A percentile compares a stretch with the other conserved stretches of the same genome.
Evolutionary conservation across 2,329 filamentous ascomycete species (phyloP).

Genomic region (Fusarium avenaceum): DNA sequence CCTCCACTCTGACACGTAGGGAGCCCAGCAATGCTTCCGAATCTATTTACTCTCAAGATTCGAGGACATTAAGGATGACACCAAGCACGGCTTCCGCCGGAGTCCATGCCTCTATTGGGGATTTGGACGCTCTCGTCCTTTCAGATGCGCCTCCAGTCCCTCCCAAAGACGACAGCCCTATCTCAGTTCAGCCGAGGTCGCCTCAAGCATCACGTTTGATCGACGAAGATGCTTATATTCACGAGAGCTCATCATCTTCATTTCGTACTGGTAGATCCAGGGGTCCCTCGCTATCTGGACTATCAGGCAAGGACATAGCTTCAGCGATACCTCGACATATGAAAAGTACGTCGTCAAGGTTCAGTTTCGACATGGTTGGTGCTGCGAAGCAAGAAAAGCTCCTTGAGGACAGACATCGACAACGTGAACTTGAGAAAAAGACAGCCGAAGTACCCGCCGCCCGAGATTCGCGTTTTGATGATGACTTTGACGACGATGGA

Average conservation of each 20-base stretch:
- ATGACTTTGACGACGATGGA: conserved; percentile 72
- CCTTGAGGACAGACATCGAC: conserved; percentile 79
- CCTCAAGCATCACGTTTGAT: conserved; percentile 44
- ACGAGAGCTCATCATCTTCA: conserved; percentile 45
- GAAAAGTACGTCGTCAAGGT: conserved; percentile 83
- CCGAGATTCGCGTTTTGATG: conserved; percentile 69
- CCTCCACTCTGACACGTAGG: conserved; percentile 46
- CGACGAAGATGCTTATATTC: conserved; percentile 36
- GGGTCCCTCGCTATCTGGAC: conserved; percentile 65
- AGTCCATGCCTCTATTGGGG: conserved; percentile 27
- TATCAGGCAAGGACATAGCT: conserved; percentile 60
- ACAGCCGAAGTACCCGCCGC: conserved; percentile 55
- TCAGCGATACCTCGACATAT: conserved; percentile 72
- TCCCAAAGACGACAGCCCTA: conserved; percentile 54
- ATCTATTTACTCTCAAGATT: conserved; percentile 49
- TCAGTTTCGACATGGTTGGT: conserved; percentile 85
- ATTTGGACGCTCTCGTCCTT: conserved; percentile 10
- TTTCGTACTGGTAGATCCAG: conserved; percentile 60
- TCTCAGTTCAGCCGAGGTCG: conserved; percentile 43
- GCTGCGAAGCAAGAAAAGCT: conserved; percentile 76
- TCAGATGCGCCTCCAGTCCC: conserved; percentile 55
- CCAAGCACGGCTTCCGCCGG: conserved; percentile 48
- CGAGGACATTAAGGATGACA: conserved; percentile 46
- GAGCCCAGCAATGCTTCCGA: conserved; percentile 52
- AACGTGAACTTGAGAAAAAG: conserved; percentile 74